Evolutionary conservation across 352 stramenopile genomes (phyloP).

Genomic region (Peronospora farinosa): DNA sequence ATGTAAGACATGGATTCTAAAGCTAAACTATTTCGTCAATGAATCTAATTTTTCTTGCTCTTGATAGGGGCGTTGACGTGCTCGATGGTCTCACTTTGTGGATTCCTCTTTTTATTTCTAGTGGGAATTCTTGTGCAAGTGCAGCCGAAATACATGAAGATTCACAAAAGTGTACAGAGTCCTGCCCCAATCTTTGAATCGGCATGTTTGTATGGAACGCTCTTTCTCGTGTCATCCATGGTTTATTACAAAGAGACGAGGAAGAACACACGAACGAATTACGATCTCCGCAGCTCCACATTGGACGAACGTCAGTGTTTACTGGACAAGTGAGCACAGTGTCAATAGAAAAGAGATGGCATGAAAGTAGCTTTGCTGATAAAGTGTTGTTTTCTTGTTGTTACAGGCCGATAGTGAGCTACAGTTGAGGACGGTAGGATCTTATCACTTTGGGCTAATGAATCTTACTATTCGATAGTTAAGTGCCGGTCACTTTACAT

Average conservation of each 20-base stretch:
- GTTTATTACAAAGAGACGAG: slow-evolving; percentile 68
- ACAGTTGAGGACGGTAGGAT: slow-evolving; percentile 19
- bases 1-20: slow-evolving; percentile 20
- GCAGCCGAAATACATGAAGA: slow-evolving; percentile 83
- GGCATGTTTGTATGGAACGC: slow-evolving; percentile 57
- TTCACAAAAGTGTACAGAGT: slow-evolving; percentile 59
- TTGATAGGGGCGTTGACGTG: slow-evolving; percentile 59
- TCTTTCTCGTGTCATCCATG: slow-evolving; percentile 62
- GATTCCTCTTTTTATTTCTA: slow-evolving; percentile 65
- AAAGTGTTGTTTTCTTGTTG: slow-evolving; percentile 1
- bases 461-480: background rate
- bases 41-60: slow-evolving; percentile 3
- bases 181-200: slow-evolving; percentile 66
- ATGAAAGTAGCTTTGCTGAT: background rate
- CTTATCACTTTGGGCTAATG: background rate
- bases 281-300: slow-evolving; percentile 39
- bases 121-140: slow-evolving; percentile 64
- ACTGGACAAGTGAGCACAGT: slow-evolving; percentile 37
- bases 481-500: too few relatives aligned
- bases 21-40: background rate
- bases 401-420: slow-evolving; percentile 27
- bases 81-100: slow-evolving; percentile 64
- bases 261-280: slow-evolving; percentile 36
- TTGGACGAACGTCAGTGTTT: slow-evolving; percentile 58
- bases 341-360: background rate